Conservation (phyloP, 768 basidiomycete species). For the Daedaleopsis sinensis region DNA sequence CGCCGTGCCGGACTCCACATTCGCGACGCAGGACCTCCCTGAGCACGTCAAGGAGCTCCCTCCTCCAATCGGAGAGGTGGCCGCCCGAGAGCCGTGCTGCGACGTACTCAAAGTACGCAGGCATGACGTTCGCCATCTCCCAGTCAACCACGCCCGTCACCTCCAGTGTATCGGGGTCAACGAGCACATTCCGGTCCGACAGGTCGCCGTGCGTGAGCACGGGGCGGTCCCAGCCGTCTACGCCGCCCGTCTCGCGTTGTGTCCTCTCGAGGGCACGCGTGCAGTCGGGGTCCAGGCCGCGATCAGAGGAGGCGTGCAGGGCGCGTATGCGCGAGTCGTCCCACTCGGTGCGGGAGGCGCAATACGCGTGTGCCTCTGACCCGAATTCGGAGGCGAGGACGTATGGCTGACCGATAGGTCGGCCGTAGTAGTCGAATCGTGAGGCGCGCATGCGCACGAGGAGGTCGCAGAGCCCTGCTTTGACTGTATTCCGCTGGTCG, state of each 20-base stretch:
- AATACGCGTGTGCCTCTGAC: neutral
- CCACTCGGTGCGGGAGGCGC: neutral
- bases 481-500: neutral
- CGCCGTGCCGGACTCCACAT: neutral
- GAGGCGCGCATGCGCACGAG: slow-evolving; percentile 1
- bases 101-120: slow-evolving; percentile 7
- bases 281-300: neutral
- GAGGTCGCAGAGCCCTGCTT: neutral
- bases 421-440: slow-evolving; percentile 1
- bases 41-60: slow-evolving; percentile 1
- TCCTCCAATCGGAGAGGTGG: slow-evolving; percentile 1
- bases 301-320: neutral
- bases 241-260: neutral
- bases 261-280: neutral
- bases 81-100: neutral
- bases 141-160: slow-evolving; percentile 20
- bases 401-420: neutral
- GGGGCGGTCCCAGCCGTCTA: slow-evolving; percentile 1
- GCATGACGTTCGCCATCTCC: slow-evolving; percentile 7
- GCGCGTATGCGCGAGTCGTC: slow-evolving; percentile 3
- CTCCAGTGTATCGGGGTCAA: slow-evolving; percentile 16
- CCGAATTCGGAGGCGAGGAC: neutral
- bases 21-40: neutral
- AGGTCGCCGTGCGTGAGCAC: slow-evolving; percentile 15
- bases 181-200: slow-evolving; percentile 13